Conservation (phyloP, 169 alveolate genomes). For the Eimeria tenella region DNA sequence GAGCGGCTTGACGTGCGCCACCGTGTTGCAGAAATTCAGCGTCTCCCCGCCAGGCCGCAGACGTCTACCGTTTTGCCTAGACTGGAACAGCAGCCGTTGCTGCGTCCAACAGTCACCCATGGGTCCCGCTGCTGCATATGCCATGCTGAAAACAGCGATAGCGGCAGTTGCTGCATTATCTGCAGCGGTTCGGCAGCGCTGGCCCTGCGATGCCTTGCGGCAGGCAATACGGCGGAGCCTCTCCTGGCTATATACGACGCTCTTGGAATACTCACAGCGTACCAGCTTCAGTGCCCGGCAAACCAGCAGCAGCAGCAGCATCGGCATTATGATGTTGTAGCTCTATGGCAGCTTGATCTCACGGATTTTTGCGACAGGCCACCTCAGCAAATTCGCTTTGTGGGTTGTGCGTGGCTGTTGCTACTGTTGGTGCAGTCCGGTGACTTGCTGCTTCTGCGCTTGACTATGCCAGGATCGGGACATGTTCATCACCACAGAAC, state of each 20-base stretch:
- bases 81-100: constrained; percentile 34
- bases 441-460: constrained; percentile 37
- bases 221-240: constrained; percentile 29
- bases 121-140: constrained; percentile 34
- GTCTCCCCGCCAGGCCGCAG: constrained; percentile 75
- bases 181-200: constrained; percentile 42
- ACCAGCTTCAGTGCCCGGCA: constrained; percentile 63
- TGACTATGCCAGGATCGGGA: constrained; percentile 9
- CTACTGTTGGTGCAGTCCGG: constrained; percentile 47
- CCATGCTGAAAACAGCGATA: background rate
- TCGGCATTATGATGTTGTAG: constrained; percentile 28
- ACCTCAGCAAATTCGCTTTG: constrained; percentile 54
- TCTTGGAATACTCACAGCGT: constrained; percentile 40
- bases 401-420: constrained; percentile 60
- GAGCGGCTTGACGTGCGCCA: constrained; percentile 61
- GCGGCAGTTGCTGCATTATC: constrained; percentile 37
- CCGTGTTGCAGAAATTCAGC: constrained; percentile 55
- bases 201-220: constrained; percentile 6
- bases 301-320: constrained; percentile 26
- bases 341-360: constrained; percentile 53
- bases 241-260: constrained; percentile 69
- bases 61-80: constrained; percentile 46
- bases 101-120: constrained; percentile 14
- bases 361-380: constrained; percentile 62
- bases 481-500: background rate